Conservation (phyloP, 2,329 filamentous ascomycete species). For the Hirsutella minnesotensis region DNA sequence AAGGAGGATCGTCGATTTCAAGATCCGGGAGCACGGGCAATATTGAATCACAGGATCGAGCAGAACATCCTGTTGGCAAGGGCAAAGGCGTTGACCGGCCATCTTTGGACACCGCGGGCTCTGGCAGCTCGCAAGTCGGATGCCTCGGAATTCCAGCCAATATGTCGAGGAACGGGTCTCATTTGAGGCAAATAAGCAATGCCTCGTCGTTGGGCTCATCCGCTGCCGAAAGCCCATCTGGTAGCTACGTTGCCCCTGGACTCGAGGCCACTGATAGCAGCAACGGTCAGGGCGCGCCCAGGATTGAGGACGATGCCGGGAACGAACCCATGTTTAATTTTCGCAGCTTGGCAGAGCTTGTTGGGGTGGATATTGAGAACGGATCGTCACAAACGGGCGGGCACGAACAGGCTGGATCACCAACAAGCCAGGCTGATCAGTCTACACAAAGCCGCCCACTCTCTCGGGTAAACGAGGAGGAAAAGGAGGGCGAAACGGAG, state of each 20-base stretch:
- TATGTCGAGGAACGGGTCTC: constrained; percentile 51
- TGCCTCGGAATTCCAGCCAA: constrained; percentile 35
- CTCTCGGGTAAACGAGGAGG: constrained; percentile 25
- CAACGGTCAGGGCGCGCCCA: constrained; percentile 34
- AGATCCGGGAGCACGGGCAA: constrained; percentile 12
- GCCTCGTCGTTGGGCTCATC: constrained; percentile 78
- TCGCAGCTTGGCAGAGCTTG: constrained; percentile 72
- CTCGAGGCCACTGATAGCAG: constrained; percentile 23
- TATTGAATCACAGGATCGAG: constrained; percentile 14
- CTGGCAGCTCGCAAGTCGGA: constrained; percentile 21
- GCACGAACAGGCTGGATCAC: constrained; percentile 15
- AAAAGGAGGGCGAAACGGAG: constrained; percentile 21
- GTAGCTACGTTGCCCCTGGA: constrained; percentile 32
- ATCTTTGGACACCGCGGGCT: constrained; percentile 9
- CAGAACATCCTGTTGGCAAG: constrained; percentile 35
- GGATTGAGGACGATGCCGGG: constrained; percentile 36
- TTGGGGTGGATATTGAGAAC: constrained; percentile 51
- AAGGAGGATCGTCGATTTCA: constrained; percentile 25
- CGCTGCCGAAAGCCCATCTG: constrained; percentile 51
- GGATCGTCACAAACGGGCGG: constrained; percentile 20
- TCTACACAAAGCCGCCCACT: constrained; percentile 12
- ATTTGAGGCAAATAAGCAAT: constrained; percentile 74
- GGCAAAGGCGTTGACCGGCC: constrained; percentile 58
- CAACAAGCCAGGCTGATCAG: constrained; percentile 7
- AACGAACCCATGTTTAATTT: constrained; percentile 86